These are phyloP conservation scores for Chytriomyces sp. DNA, from an alignment of 192 early-diverging fungal species.

Conservation along the genomic window DNA sequence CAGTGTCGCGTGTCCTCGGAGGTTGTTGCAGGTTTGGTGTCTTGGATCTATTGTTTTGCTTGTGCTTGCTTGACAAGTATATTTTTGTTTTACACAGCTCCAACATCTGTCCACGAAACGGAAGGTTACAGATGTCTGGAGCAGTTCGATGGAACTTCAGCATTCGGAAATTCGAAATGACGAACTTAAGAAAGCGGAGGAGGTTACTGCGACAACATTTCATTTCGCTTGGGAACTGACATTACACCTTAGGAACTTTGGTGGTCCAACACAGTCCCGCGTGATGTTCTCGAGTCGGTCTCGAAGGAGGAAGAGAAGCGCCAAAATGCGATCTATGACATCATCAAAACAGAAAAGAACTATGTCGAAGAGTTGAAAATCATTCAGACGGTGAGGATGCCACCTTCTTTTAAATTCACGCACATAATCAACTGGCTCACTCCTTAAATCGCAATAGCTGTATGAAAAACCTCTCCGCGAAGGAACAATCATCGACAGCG, in stretches of 20 bases:
- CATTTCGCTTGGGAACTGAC: too few relatives aligned
- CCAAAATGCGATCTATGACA: conserved; percentile 92
- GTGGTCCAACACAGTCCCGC: conserved; percentile 85
- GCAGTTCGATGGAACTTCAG: background rate
- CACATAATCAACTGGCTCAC: background rate
- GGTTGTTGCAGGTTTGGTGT: conserved; percentile 67
- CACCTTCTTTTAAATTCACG: background rate
- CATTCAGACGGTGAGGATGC: conserved; percentile 62
- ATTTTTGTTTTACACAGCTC: conserved; percentile 16
- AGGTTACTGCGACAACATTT: background rate
- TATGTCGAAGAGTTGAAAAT: conserved; percentile 88
- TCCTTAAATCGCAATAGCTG: conserved; percentile 23
- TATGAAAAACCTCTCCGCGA: conserved; percentile 43
- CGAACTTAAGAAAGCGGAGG: background rate
- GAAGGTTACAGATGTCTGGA: conserved; percentile 1
- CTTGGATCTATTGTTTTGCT: conserved; percentile 27
- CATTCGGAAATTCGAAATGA: background rate
- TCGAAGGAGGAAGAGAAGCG: conserved; percentile 80
- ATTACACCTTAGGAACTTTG: conserved; percentile 47
- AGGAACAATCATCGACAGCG: conserved; percentile 67
- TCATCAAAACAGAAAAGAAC: conserved; percentile 89
- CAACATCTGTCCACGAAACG: conserved; percentile 19
- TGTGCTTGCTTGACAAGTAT: background rate
- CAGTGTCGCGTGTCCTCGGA: conserved; percentile 83
- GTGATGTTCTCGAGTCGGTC: conserved; percentile 70